Conservation (phyloP, 176 grass and related monocot species). For the Tuctoria greenei region DNA sequence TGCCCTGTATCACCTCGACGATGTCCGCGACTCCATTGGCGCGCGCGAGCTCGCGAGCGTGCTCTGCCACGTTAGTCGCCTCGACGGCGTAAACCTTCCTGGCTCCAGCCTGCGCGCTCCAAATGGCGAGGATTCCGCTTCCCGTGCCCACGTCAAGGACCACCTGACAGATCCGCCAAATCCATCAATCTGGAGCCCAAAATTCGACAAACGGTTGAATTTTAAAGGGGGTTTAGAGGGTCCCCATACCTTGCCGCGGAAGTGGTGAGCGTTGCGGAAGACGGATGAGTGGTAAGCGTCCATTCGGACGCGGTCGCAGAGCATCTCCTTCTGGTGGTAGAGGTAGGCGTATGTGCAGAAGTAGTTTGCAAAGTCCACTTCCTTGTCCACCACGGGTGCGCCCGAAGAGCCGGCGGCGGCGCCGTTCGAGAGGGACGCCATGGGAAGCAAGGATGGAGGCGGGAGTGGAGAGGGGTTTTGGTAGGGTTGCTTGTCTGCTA, state of each 20-base stretch:
- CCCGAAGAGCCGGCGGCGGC: slow-evolving; percentile 7
- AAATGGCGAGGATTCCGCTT: slow-evolving; percentile 95
- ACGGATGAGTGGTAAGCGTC: slow-evolving; percentile 89
- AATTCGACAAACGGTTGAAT: not conserved
- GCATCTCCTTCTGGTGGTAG: slow-evolving; percentile 99
- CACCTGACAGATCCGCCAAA: slow-evolving; percentile 56
- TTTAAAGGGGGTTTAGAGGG: not conserved
- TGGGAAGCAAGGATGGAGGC: slow-evolving; percentile 21
- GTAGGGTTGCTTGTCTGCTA: slow-evolving; percentile 21
- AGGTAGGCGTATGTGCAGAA: slow-evolving; percentile 95
- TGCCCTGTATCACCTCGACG: slow-evolving; percentile 86
- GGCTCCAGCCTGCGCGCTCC: slow-evolving; percentile 91
- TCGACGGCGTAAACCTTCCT: slow-evolving; percentile 94
- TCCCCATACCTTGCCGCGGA: slow-evolving; percentile 72
- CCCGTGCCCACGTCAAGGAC: slow-evolving; percentile 94
- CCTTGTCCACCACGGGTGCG: slow-evolving; percentile 62
- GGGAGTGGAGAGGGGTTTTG: not conserved
- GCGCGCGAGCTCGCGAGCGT: slow-evolving; percentile 80
- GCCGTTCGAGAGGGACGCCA: slow-evolving; percentile 57
- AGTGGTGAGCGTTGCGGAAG: slow-evolving; percentile 85
- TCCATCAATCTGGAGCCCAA: not conserved
- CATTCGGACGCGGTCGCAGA: slow-evolving; percentile 90
- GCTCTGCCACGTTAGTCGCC: slow-evolving; percentile 93
- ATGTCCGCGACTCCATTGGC: slow-evolving; percentile 68
- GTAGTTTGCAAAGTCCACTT: slow-evolving; percentile 96